Conservation (phyloP, 495 filamentous ascomycete species). For the Daldinia decipiens region DNA sequence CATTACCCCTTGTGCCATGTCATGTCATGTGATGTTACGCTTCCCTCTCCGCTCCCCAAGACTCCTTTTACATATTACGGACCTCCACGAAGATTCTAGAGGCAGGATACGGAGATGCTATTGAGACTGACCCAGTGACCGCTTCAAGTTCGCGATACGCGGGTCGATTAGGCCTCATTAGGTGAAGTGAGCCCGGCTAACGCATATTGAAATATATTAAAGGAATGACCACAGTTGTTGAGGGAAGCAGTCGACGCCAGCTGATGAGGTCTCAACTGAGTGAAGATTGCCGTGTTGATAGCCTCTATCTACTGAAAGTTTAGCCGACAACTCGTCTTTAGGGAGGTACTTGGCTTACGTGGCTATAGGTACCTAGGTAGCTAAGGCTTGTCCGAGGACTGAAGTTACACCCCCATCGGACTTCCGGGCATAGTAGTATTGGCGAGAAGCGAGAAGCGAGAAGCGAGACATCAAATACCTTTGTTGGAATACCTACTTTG, state of each 20-base stretch:
- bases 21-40: not conserved
- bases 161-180: not conserved
- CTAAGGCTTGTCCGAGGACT: not conserved
- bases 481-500: not conserved
- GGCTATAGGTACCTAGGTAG: not conserved
- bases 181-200: not conserved
- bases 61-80: not conserved
- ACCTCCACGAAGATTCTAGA: not conserved
- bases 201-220: not conserved
- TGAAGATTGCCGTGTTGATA: not conserved
- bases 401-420: slow-evolving; percentile 43
- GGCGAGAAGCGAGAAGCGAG: slow-evolving; percentile 18
- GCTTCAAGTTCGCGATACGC: not conserved
- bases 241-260: not conserved
- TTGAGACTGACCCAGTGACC: too few species aligned
- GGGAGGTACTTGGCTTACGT: too few species aligned
- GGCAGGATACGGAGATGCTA: not conserved
- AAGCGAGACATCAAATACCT: slow-evolving; percentile 16
- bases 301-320: not conserved
- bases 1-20: slow-evolving; percentile 1
- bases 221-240: not conserved
- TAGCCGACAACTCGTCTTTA: too few species aligned
- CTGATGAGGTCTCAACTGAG: not conserved
- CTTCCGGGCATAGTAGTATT: slow-evolving; percentile 31
- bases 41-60: not conserved